Conservation (phyloP, 2,329 filamentous ascomycete genomes). For the Aspergillus sp. region DNA sequence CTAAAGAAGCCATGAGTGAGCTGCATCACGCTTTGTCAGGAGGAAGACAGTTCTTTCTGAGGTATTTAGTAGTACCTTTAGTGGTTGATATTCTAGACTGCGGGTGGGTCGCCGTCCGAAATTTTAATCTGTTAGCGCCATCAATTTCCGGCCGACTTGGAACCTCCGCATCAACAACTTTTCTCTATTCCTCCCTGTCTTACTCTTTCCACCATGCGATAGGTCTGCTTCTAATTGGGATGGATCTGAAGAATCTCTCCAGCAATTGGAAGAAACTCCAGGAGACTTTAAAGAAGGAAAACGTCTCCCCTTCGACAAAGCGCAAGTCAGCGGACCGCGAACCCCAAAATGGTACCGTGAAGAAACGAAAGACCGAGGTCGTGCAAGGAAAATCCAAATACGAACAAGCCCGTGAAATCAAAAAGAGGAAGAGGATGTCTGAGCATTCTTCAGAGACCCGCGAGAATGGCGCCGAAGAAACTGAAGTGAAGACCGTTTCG, state of each 20-base stretch:
- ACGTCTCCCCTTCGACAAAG: slow-evolving; percentile 25
- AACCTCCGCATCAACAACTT: slow-evolving; percentile 19
- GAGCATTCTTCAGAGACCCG: slow-evolving; percentile 17
- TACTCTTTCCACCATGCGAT: slow-evolving; percentile 21
- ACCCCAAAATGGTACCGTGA: slow-evolving; percentile 29
- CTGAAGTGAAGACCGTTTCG: slow-evolving; percentile 59
- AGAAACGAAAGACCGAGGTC: slow-evolving; percentile 30
- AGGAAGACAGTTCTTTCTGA: too few relatives aligned
- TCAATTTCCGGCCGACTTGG: background rate
- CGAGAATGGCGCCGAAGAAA: slow-evolving; percentile 60
- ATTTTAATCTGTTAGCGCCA: slow-evolving; percentile 17
- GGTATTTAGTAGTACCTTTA: too few relatives aligned
- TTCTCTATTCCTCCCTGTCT: slow-evolving; percentile 5
- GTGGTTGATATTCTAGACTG: slow-evolving; percentile 7
- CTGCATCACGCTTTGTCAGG: too few relatives aligned
- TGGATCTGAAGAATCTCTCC: slow-evolving; percentile 47
- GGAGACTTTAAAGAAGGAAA: slow-evolving; percentile 40
- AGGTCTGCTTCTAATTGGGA: slow-evolving; percentile 23
- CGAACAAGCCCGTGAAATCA: slow-evolving; percentile 17
- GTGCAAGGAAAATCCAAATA: slow-evolving; percentile 21
- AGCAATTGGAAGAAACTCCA: slow-evolving; percentile 54
- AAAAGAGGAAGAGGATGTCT: slow-evolving; percentile 34
- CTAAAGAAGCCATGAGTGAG: too few relatives aligned
- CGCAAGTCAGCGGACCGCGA: slow-evolving; percentile 35
- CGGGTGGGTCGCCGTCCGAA: slow-evolving; percentile 12